Evolutionary conservation across 345 rosid genomes (phyloP).

Genomic region (Gossypium turneri): DNA sequence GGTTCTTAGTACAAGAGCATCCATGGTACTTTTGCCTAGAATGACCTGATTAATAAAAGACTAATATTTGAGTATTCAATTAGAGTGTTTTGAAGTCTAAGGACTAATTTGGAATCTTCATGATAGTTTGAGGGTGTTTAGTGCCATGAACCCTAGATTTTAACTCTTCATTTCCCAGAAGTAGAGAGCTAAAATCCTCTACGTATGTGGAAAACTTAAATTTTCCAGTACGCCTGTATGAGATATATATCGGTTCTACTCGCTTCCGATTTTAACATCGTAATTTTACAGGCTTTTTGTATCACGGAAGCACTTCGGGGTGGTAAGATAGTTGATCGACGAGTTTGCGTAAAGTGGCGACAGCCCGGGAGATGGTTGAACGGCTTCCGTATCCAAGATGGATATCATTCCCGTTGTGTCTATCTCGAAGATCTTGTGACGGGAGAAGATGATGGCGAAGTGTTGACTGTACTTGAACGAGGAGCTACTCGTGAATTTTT

Average conservation of each 20-base stretch:
- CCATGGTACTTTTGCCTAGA: too few species aligned
- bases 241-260: neutral
- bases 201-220: neutral
- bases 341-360: slow-evolving; percentile 61
- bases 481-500: slow-evolving; percentile 67
- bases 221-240: neutral
- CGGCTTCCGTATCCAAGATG: slow-evolving; percentile 68
- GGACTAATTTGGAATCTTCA: too few species aligned
- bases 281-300: slow-evolving; percentile 30
- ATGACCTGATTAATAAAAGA: too few species aligned
- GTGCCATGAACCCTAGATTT: neutral
- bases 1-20: too few species aligned
- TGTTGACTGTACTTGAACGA: slow-evolving; percentile 50
- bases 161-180: neutral
- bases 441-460: slow-evolving; percentile 36
- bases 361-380: slow-evolving; percentile 61
- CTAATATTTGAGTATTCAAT: too few species aligned
- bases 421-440: slow-evolving; percentile 45
- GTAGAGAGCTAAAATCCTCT: neutral
- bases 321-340: slow-evolving; percentile 46
- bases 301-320: slow-evolving; percentile 37
- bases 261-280: neutral
- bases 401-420: slow-evolving; percentile 42
- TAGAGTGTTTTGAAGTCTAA: too few species aligned
- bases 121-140: too few species aligned